Evolutionary conservation across 2,329 filamentous ascomycete species (phyloP), one percentile per base, ranked within the genome.

Genomic region (Hypoxylon sp.): DNA sequence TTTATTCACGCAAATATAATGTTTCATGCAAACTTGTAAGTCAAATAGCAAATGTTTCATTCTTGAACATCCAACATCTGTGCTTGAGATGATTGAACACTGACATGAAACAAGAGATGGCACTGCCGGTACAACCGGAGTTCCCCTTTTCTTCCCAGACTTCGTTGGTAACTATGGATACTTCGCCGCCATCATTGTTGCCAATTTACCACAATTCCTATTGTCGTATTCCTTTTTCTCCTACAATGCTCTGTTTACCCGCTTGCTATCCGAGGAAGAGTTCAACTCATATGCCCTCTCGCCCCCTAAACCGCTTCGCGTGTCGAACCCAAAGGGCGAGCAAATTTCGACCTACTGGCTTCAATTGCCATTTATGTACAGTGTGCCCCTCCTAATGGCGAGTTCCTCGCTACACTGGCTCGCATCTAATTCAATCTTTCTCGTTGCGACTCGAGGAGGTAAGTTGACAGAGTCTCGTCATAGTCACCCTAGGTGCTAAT

Each of bases 331-430:
- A 2, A 12, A 6, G 1, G 63, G 61, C 2, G 31, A 59, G 11
- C 63, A 66, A 13, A 15, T 32, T 7, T 62, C 61, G 2, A 60
- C 43, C 2, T 65, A 64, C 35, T 38, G 60, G 25, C 46, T 66
- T 2, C 61, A 64, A 26, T 32, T 66, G 2, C 63, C 64, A 5
- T 65, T 63, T 16, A 35, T 35, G 7, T 65, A 60, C 34, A 59
- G 55, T 11, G 16, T 65, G 4, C 60, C 64, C 1, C 45, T 67
- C 5, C 38, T 66, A 0, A 17, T 32, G 2, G 31, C 51, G 1
- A 57, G 58, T 20, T 32, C 36, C 2, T 9, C 59, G 2, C 26
- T 63, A 1, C 62, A 49, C 9, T 49, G 46, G 46, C 11, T 49
- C 7, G 37, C 32, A 11, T 37, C 46, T 0, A 43, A 49, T 30